A percentile compares a stretch with the other conserved stretches of the same genome.
Evolutionary conservation across 306 rosid species (phyloP).

Genomic region (Quercus wislizeni): DNA sequence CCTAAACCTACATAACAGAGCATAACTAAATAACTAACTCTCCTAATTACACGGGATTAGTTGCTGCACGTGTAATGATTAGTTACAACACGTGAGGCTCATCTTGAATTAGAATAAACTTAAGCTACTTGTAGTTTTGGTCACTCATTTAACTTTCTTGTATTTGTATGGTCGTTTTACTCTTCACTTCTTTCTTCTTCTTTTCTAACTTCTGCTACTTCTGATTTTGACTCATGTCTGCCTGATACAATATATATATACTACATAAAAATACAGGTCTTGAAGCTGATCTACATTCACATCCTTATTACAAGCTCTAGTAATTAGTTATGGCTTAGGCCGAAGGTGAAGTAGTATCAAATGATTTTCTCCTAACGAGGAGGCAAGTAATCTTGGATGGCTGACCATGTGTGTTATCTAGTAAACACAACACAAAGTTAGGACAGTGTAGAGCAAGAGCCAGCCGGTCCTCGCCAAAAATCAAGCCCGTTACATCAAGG

Average conservation of each 20-base stretch:
- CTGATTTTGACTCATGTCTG: too few species aligned
- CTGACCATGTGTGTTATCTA: slow-evolving; percentile 61
- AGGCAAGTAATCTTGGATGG: slow-evolving; percentile 79
- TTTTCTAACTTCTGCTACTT: too few species aligned
- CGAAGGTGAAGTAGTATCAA: slow-evolving; percentile 51
- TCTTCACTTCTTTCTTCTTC: too few species aligned
- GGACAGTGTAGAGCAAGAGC: slow-evolving; percentile 80
- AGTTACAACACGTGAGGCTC: too few species aligned
- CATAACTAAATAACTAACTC: too few species aligned
- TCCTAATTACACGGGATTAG: too few species aligned
- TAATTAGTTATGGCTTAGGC: not conserved
- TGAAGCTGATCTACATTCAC: not conserved
- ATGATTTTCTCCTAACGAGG: slow-evolving; percentile 72
- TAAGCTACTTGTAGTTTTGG: too few species aligned
- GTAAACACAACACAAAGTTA: slow-evolving; percentile 73
- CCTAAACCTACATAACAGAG: too few species aligned
- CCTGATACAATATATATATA: not conserved
- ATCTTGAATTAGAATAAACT: too few species aligned
- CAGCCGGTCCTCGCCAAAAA: slow-evolving; percentile 59
- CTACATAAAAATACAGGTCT: not conserved
- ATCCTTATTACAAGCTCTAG: not conserved
- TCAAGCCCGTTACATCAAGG: slow-evolving; percentile 70
- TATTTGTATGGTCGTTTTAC: too few species aligned
- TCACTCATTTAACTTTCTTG: too few species aligned
- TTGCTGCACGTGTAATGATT: too few species aligned